These are phyloP conservation scores for Effrenium voratum DNA, from an alignment of 73 alveolate genomes.

Conservation along the genomic window DNA sequence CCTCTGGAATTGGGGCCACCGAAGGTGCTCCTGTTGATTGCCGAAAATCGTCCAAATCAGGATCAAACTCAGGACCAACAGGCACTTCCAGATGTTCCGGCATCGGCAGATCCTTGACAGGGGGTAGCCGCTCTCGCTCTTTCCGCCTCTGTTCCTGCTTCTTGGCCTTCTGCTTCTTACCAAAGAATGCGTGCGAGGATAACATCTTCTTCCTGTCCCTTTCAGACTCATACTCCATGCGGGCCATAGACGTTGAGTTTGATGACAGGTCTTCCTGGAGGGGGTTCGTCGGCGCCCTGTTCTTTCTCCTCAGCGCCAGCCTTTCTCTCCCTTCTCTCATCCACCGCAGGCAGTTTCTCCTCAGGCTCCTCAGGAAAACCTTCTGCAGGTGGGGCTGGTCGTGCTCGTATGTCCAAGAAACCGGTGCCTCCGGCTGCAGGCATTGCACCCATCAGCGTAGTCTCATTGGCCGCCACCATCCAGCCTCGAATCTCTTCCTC, in stretches of 20 bases:
- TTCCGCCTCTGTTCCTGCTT: not conserved
- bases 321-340: not conserved
- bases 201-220: not conserved
- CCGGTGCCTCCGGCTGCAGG: conserved; percentile 42
- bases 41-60: not conserved
- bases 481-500: not conserved
- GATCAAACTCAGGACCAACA: conserved; percentile 20
- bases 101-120: not conserved
- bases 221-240: conserved; percentile 12
- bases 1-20: not conserved
- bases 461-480: conserved; percentile 1
- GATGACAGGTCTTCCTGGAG: not conserved
- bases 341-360: not conserved
- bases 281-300: too few relatives aligned
- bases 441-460: not conserved
- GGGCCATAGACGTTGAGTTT: not conserved
- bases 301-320: not conserved
- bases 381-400: conserved; percentile 7
- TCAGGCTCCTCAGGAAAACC: conserved; percentile 6
- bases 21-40: not conserved
- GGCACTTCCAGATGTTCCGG: not conserved
- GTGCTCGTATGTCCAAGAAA: not conserved
- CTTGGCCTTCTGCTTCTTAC: not conserved
- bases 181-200: not conserved
- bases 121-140: not conserved